These are phyloP conservation scores for Cercospora brassicicola DNA, from an alignment of 2,329 filamentous ascomycete species.

Conservation along the genomic window DNA sequence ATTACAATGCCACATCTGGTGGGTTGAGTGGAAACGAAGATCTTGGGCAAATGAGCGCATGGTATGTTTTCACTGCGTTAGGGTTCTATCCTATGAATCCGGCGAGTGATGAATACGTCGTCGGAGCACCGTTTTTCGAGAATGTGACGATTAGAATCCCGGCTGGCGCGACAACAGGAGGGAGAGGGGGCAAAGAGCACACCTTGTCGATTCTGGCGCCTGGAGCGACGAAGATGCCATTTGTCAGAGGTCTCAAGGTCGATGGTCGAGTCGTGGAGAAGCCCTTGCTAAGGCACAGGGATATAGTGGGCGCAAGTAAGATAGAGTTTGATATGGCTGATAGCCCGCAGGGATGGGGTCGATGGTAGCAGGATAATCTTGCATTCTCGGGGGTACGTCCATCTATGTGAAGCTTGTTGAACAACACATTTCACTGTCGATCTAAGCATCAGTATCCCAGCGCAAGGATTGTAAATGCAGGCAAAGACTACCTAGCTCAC, in stretches of 20 bases:
- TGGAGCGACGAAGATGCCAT: conserved; percentile 45
- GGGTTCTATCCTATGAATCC: conserved; percentile 53
- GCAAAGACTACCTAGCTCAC: neutral
- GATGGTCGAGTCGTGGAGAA: conserved; percentile 41
- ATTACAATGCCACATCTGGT: conserved; percentile 51
- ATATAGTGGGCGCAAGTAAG: conserved; percentile 43
- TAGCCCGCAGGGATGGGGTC: conserved; percentile 41
- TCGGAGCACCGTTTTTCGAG: conserved; percentile 52
- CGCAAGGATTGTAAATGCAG: neutral
- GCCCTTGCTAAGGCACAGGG: conserved; percentile 44
- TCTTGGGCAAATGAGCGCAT: conserved; percentile 54
- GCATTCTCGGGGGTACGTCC: neutral
- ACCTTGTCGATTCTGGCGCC: conserved; percentile 45
- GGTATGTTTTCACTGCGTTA: conserved; percentile 51
- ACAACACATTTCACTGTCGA: neutral
- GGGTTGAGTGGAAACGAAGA: conserved; percentile 53
- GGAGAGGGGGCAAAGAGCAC: conserved; percentile 28
- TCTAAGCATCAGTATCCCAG: neutral
- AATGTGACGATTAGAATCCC: conserved; percentile 45
- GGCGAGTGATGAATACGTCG: conserved; percentile 48
- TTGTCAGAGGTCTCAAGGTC: conserved; percentile 45
- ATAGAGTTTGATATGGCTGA: conserved; percentile 52
- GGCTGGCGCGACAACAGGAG: conserved; percentile 37
- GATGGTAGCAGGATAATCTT: neutral
- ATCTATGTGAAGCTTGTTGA: too few relatives aligned